A percentile compares a stretch with the other conserved stretches of the same genome.
Evolutionary conservation across 495 filamentous ascomycete species (phyloP).

Genomic region (Durotheca rogersii): DNA sequence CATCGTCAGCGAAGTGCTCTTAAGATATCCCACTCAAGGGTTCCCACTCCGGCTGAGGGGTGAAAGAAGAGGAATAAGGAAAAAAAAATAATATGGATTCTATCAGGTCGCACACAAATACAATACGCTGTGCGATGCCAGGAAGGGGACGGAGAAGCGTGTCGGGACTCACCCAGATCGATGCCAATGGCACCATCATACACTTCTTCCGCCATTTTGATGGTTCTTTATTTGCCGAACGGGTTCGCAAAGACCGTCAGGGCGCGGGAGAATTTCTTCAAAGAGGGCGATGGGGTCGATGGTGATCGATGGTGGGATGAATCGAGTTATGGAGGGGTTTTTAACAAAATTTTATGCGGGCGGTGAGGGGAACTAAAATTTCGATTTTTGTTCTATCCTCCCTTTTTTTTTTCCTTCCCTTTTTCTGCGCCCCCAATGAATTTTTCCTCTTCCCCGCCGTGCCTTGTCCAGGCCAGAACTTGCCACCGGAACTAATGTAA

Average conservation of each 20-base stretch:
- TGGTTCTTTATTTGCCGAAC: constrained; percentile 16
- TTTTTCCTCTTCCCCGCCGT: no score
- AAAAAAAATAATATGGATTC: constrained; percentile 12
- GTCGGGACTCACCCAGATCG: constrained; percentile 78
- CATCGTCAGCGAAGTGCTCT: no score
- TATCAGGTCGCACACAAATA: constrained; percentile 1
- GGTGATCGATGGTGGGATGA: constrained; percentile 10
- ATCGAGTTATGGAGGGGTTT: constrained; percentile 16
- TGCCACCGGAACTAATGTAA: constrained; percentile 21
- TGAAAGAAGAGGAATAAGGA: no score
- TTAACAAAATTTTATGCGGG: constrained; percentile 30
- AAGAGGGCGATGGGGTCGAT: no score
- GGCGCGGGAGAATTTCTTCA: constrained; percentile 10
- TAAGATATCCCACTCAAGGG: no score
- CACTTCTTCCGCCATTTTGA: constrained; percentile 86
- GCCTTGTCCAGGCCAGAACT: constrained; percentile 13
- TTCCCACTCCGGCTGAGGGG: no score
- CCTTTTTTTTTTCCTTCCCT: constrained; percentile 26
- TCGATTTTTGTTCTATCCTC: constrained; percentile 16
- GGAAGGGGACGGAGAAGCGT: constrained; percentile 1
- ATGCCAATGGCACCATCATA: constrained; percentile 99
- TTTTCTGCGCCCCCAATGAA: no score
- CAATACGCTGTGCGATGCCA: constrained; percentile 13
- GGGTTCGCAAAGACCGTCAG: constrained; percentile 9
- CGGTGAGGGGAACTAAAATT: constrained; percentile 27